Base-by-base conservation (phyloP, 2,329 filamentous ascomycete species). In the Acarospora socialis region DNA sequence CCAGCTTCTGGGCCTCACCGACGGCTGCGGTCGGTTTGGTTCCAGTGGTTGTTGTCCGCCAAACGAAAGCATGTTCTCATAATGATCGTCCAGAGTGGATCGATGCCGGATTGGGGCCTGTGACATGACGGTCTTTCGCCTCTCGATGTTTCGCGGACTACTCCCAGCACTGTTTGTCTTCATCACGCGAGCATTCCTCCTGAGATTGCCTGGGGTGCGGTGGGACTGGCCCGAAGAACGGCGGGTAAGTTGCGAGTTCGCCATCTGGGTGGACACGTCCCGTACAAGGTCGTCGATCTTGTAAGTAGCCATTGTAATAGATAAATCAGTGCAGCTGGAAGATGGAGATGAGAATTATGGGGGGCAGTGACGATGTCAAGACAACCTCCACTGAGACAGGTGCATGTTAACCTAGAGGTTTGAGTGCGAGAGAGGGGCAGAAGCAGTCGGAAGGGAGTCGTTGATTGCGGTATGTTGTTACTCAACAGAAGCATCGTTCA, bases 161-260 rank as follows among this genome's bases (percentile, higher is more conserved):
- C 70, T 80, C 59, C 63, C 79, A 41, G 74, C 67, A 52, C 75
- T 80, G 42, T 59, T 68, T 9, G 75, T 72, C 53, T 81, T 81
- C 34, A 56, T 56, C 22, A 81, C 60, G 38, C 75, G 49, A 17
- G 47, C 43, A 70, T 73, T 36, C 59, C 56, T 37, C 55, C 58
- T 43, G 56, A 60, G 30, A 52, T 55, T 46, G 61, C 65, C 50
- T 65, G 65, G 43, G 13, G 46, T 41, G 41, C 64, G 60, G 41
- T 59, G 64, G 6, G 65, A 64, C 15, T 58, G 53, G 39, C 63
- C 59, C 14, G 68, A 68, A 39, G 60, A 54, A 37, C 61, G 59
- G 28, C 66, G 60, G 22, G 59, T 51, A 17, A 59, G 51, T 35
- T 65, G 62, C 21, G 62, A 60, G 22, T 58, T 48, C 32, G 60